Conservation (phyloP, 2,329 filamentous ascomycete species). For the Stenocarpella maydis region DNA sequence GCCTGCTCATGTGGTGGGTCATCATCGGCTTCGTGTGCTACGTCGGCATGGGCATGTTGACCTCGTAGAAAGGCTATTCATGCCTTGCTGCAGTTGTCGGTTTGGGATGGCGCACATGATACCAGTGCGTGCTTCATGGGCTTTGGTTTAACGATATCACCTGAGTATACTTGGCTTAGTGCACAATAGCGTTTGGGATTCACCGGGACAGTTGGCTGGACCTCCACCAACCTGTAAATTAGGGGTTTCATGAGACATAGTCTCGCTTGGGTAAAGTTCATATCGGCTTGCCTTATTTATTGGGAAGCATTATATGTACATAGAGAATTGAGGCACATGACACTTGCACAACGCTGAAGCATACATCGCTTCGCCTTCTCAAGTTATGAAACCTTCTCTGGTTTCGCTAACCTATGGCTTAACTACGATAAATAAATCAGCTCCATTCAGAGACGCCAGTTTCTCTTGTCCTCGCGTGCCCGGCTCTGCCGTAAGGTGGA, state of each 20-base stretch:
- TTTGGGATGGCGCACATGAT: neutral
- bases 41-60: conserved; percentile 35
- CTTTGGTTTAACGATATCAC: conserved; percentile 23
- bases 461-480: neutral
- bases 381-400: neutral
- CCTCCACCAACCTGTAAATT: neutral
- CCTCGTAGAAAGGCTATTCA: neutral
- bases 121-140: neutral
- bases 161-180: conserved; percentile 13
- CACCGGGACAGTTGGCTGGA: neutral
- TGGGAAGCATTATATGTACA: conserved; percentile 21
- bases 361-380: too few species aligned
- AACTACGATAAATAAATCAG: neutral
- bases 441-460: neutral
- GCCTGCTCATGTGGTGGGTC: conserved; percentile 38
- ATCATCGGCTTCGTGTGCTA: conserved; percentile 35
- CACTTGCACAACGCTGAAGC: neutral
- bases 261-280: conserved; percentile 1
- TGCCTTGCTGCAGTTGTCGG: neutral
- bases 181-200: neutral
- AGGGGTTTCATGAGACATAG: neutral
- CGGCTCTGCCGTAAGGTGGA: neutral
- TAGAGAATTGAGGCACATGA: neutral
- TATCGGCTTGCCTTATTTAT: neutral
- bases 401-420: neutral